Base-by-base conservation (phyloP, 2,329 filamentous ascomycete genomes). In the Aspergillus pseudoglaucus region DNA sequence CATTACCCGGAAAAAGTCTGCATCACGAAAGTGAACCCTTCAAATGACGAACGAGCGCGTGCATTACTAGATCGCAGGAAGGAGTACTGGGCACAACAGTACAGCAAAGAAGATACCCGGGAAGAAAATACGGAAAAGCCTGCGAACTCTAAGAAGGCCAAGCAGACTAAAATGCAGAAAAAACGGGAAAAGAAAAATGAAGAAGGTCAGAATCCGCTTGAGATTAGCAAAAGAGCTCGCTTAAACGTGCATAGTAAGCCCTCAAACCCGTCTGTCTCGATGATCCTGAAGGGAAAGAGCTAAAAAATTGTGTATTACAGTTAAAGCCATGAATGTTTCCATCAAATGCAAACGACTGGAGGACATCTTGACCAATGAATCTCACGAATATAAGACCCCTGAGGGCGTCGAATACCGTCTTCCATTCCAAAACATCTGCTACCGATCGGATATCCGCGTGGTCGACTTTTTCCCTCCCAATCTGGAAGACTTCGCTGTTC, bases 391-490 rank as follows among this genome's bases (percentile, higher is more conserved):
- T 15, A 68, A 67, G 25, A 68, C 77, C 1, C 67, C 75, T 6
- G 68, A 63, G 2, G 73, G 72, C 3, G 62, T 71, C n/a, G 53
- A 64, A 18, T 74, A 74, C 49, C 62, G 59, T 2, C 60, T 90
- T 0, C 88, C 90, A 0, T 95, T 95, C 59, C 75, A 83, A 48
- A 89, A 90, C 59, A 71, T 78, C 48, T 86, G 82, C 38, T 90
- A 90, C 62, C 80, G 82, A 42, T 74, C 81, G 18, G 75, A 78
- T 30, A 83, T 88, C 32, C 84, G 88, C n/a, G 84, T 95, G 1
- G 78, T 95, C 32, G 88, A 95, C 68, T 96, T 87, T 64, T 81
- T 78, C 49, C 91, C 91, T 0, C 68, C 75, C 2, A 75, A 75
- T 1, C 70, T 96, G 1, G 78, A 83, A 53, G 81, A 91, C 49